These are phyloP conservation scores for Fusarium praegraminearum DNA, from an alignment of 2,329 filamentous ascomycete genomes.

Conservation along the genomic window DNA sequence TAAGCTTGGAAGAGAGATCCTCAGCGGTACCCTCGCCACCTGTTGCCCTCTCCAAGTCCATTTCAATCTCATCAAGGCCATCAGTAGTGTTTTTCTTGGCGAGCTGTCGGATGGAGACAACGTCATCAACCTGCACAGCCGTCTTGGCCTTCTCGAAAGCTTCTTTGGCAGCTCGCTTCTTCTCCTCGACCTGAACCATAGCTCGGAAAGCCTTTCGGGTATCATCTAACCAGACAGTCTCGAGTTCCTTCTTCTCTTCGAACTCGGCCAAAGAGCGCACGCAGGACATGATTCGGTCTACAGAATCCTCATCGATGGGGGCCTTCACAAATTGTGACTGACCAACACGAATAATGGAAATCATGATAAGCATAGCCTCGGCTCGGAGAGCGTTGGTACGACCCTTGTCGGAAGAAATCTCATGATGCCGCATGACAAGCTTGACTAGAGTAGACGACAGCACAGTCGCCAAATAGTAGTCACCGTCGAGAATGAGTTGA, in stretches of 20 bases:
- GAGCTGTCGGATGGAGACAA: slow-evolving; percentile 91
- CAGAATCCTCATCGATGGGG: slow-evolving; percentile 95
- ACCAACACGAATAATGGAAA: slow-evolving; percentile 96
- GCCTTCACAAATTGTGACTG: slow-evolving; percentile 99
- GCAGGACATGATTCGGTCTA: slow-evolving; percentile 99
- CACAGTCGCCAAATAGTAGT: slow-evolving; percentile 95
- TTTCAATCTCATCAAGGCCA: slow-evolving; percentile 84
- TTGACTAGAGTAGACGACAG: slow-evolving; percentile 97
- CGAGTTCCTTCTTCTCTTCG: slow-evolving; percentile 87
- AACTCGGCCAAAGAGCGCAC: slow-evolving; percentile 94
- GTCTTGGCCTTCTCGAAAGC: slow-evolving; percentile 93
- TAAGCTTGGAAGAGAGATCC: slow-evolving; percentile 92
- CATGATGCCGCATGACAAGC: slow-evolving; percentile 95
- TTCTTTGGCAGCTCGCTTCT: slow-evolving; percentile 95
- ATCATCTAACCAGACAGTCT: slow-evolving; percentile 92
- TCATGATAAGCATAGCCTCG: slow-evolving; percentile 99
- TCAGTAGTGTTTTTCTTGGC: slow-evolving; percentile 90
- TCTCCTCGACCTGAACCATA: slow-evolving; percentile 97
- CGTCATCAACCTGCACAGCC: slow-evolving; percentile 94
- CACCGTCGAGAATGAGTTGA: slow-evolving; percentile 94
- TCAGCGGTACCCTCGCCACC: slow-evolving; percentile 87
- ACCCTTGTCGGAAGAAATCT: slow-evolving; percentile 86
- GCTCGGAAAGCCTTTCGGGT: slow-evolving; percentile 95
- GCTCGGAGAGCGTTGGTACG: slow-evolving; percentile 94
- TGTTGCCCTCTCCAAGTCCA: slow-evolving; percentile 93